Evolutionary conservation across 208 protist species (phyloP), one percentile per base, ranked within the genome.

Genomic region (Crithidia expoeki): DNA sequence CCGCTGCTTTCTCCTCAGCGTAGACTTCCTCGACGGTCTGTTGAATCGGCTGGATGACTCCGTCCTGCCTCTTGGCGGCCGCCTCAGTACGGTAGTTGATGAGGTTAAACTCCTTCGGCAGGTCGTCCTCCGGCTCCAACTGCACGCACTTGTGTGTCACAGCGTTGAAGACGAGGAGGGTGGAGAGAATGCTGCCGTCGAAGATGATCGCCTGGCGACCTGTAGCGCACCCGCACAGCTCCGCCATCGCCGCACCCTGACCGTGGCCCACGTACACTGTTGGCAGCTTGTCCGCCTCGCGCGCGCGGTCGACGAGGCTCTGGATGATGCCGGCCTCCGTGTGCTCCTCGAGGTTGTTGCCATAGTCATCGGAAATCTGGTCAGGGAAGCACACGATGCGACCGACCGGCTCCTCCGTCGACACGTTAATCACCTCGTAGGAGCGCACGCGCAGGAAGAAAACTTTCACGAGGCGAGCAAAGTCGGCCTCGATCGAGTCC

Each of bases 331-430:
- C 79, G 28, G 63, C 36, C 71, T 87, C 81, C 28, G 36, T 57
- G 74, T 63, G 78, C 65, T 68, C 64, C n/a, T 87, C 81, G n/a
- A 87, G 81, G 74, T 86, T 86, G 74, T 81, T 83, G 70, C 81
- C 81, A 53, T 79, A 86, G 77, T 86, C 81, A 42, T 87, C 77
- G 32, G 77, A 80, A 58, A 83, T 68, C 64, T 87, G 77, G 17
- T 79, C 77, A 0, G 78, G 81, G 63, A 84, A 84, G 44, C 60
- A 60, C 25, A 84, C 58, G 4, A 87, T 46, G 55, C 81, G 76
- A 44, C 77, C 77, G 23, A 87, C 38, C 36, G 58, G 17, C 36
- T 74, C 62, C 42, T 68, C 49, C 28, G 77, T 81, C 19, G 78
- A 78, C 44, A 70, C 69, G 49, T 70, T 58, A 34, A 77, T 68